phyloP scores from a whole-genome alignment of 2,329 filamentous ascomycete genomes.

The Colletotrichum sp. region DNA sequence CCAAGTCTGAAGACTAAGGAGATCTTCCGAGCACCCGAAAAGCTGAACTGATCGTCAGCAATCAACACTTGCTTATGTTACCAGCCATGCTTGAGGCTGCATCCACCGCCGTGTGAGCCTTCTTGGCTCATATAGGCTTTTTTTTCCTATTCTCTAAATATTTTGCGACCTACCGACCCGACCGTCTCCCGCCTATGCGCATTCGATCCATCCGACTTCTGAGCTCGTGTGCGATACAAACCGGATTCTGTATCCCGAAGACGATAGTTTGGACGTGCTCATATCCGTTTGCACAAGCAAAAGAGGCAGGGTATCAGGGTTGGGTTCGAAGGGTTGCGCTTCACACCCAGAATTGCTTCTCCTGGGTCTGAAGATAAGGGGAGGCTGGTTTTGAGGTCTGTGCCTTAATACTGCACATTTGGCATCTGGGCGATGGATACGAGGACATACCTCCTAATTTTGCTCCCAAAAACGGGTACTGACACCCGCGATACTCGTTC shows the following conservation, averaged over 20 bases:
- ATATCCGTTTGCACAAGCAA: neutral
- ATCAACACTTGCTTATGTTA: neutral
- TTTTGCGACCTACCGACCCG: neutral
- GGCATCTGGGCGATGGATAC: neutral
- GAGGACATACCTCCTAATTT: neutral
- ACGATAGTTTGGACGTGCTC: neutral
- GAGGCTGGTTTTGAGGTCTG: neutral
- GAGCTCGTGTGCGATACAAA: neutral
- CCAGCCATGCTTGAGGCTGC: neutral
- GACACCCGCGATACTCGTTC: neutral
- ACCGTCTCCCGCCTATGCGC: neutral
- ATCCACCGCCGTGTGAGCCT: neutral
- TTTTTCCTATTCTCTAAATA: neutral
- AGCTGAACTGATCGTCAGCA: neutral
- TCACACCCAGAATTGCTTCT: neutral
- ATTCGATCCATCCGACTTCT: neutral
- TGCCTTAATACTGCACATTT: neutral
- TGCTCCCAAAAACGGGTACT: neutral
- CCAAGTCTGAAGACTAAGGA: neutral
- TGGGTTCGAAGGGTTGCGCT: neutral
- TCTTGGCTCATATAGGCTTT: neutral
- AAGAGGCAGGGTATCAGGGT: neutral
- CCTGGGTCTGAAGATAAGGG: neutral
- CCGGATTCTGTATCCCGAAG: neutral
- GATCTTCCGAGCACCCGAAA: neutral